These are phyloP conservation scores for Boletus smithii DNA, from an alignment of 1,284 basidiomycete genomes.

Conservation along the genomic window DNA sequence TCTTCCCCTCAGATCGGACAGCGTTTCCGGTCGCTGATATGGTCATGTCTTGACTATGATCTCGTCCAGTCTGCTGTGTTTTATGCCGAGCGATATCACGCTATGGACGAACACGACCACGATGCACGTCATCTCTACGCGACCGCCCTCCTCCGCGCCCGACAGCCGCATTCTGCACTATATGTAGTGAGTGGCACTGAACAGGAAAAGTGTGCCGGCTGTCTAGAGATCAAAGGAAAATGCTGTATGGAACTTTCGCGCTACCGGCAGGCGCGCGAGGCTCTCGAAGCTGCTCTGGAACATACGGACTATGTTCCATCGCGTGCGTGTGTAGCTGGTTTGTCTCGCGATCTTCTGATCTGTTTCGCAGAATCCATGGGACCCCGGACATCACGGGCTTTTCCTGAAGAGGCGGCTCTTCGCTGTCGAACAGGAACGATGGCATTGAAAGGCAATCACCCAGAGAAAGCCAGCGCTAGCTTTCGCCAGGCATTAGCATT, in stretches of 20 bases:
- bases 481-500: slow-evolving; percentile 71
- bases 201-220: slow-evolving; percentile 66
- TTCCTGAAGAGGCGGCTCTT: slow-evolving; percentile 63
- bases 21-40: slow-evolving; percentile 66
- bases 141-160: slow-evolving; percentile 67
- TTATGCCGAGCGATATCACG: slow-evolving; percentile 77
- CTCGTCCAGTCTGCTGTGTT: slow-evolving; percentile 74
- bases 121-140: slow-evolving; percentile 85
- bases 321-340: slow-evolving; percentile 42
- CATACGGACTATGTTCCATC: slow-evolving; percentile 50
- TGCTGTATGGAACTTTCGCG: slow-evolving; percentile 73
- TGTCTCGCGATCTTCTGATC: slow-evolving; percentile 16
- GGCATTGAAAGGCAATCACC: slow-evolving; percentile 72
- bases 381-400: slow-evolving; percentile 47
- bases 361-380: slow-evolving; percentile 47
- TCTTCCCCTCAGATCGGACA: slow-evolving; percentile 53
- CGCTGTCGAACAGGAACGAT: slow-evolving; percentile 67
- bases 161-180: slow-evolving; percentile 76
- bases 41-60: slow-evolving; percentile 75
- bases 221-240: slow-evolving; percentile 75
- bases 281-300: slow-evolving; percentile 58
- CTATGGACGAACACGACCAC: slow-evolving; percentile 64
- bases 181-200: slow-evolving; percentile 60
- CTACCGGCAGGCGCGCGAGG: slow-evolving; percentile 68
- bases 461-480: slow-evolving; percentile 65